phyloP scores from a whole-genome alignment of 495 filamentous ascomycete species.

The Neurospora pannonica region DNA sequence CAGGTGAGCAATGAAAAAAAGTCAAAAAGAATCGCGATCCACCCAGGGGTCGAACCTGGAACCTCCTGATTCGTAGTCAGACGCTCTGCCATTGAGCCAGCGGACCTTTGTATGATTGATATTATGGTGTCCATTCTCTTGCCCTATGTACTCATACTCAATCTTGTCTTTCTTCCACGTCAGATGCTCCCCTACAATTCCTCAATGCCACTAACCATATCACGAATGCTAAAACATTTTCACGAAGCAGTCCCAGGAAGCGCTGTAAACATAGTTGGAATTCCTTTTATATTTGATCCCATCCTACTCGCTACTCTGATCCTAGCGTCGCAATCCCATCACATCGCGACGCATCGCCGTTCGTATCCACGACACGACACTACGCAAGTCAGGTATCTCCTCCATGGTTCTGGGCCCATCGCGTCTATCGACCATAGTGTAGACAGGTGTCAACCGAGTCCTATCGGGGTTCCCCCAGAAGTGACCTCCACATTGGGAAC shows the following conservation, averaged over 20 bases:
- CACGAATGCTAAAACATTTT: neutral
- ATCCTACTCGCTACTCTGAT: neutral
- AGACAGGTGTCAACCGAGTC: neutral
- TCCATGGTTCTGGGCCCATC: neutral
- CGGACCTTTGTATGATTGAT: neutral
- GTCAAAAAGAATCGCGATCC: neutral
- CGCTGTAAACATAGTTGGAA: neutral
- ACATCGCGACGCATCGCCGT: neutral
- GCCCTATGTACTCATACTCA: fast-evolving
- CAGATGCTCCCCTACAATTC: neutral
- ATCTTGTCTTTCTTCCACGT: fast-evolving
- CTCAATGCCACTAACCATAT: no score
- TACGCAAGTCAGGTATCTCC: neutral
- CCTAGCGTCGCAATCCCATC: neutral
- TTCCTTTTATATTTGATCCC: neutral
- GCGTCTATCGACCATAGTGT: neutral
- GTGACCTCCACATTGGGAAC: neutral
- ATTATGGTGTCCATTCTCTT: fast-evolving
- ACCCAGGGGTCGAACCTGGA: neutral
- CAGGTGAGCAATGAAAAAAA: no score
- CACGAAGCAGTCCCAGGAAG: neutral
- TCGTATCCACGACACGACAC: neutral
- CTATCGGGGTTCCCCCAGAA: neutral
- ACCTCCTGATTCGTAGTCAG: neutral
- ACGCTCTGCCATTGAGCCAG: neutral